Base-by-base conservation (phyloP, 345 rosid genomes). In the Eutrema yunnanense region DNA sequence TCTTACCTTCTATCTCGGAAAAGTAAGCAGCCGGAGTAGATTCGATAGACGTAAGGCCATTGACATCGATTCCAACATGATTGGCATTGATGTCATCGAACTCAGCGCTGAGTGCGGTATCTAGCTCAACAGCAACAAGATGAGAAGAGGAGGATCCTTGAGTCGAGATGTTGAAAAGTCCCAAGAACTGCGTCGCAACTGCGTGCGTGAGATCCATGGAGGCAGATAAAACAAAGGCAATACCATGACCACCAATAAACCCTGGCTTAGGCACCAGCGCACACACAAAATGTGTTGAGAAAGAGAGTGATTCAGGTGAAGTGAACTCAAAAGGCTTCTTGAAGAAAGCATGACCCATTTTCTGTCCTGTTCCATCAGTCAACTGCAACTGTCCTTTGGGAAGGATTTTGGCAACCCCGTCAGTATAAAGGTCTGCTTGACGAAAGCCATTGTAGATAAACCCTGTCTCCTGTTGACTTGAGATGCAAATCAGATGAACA, bases 61-160 rank as follows among this genome's bases (percentile, higher is more conserved):
- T 88, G 44, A 86, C 77, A 65, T 90, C 86, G n/a, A 90, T 80
- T 19, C 89, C 88, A 8, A 90, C 87, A 71, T 85, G 96, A 53
- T 86, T 88, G 22, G 38, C 73, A 41, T 83, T 8, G 22, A 75
- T 76, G 51, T 87, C 92, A 1, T 70, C 30, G 19, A 84, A 85
- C 49, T 88, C 90, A 4, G 57, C 48, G 71, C 70, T 84, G 3
- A 5, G 29, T 3, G 84, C 69, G 0, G 90, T 84, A 78, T 88
- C 90, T 30, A 86, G 76, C 84, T 88, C 92, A 30, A 88, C 75
- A 1, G 87, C 87, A 30, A 88, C 41, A 10, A 90, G 30, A 51
- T 82, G 90, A 67, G 86, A 86, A 53, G 81, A 60, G 0, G 65
- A 0, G 2, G 67, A 54, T 3, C 89, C 84, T 19, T 69, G 50